Evolutionary conservation across 1,284 basidiomycete genomes (phyloP), one percentile per base, ranked within the genome.

Genomic region (Ustilago xerochloae): DNA sequence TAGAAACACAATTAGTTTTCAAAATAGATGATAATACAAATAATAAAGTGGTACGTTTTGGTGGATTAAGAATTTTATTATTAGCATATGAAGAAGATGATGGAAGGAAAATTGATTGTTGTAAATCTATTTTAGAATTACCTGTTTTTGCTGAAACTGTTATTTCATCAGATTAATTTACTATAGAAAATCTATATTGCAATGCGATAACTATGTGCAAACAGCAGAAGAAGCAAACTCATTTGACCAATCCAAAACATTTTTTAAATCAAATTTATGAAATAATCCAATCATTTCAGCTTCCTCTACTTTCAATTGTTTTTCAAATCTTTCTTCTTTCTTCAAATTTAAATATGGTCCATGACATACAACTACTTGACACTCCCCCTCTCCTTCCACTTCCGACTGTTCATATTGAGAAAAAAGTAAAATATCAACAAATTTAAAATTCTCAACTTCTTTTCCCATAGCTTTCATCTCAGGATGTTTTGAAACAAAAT

Each of bases 371-470:
- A 64, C 54, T 28, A 54, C 9, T 41, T 64, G 55, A 15, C 36
- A 28, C 24, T 28, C 32, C n/a, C 30, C 62, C 12, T 30, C 48
- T 8, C 9, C 48, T 5, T 13, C 8, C 24, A n/a, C 18, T 29
- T 15, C 24, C 29, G 24, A 13, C n/a, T n/a, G n/a, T 46, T 46
- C 10, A 20, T 36, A 9, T 24, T 32, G 6, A 5, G 4, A 18
- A 6, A 54, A 60, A 13, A 80, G 39, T 2, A 56, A n/a, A 1
- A 80, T 49, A 63, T 78, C 73, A 3, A 56, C 50, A 49, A 78
- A 80, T 18, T 30, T 29, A 33, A 67, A 77, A 26, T 38, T 16
- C 2, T 9, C 13, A 18, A 60, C 48, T n/a, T 39, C 12, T 33
- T 30, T 41, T 7, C 24, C 10, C 41, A 5, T 43, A 6, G 12